Evolutionary conservation across 2,329 filamentous ascomycete genomes (phyloP).

Genomic region (Myriosclerotinia scirpicola): DNA sequence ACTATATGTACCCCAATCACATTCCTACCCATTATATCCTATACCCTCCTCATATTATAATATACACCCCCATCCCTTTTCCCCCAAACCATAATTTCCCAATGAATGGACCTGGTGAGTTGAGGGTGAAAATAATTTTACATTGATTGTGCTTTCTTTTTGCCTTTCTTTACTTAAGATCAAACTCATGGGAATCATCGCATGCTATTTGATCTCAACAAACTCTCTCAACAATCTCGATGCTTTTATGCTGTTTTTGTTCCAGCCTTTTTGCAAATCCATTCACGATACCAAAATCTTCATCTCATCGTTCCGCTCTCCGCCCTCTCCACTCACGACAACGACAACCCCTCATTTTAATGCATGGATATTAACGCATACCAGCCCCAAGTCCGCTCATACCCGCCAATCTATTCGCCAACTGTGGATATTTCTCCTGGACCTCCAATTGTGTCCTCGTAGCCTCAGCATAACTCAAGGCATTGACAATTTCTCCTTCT

Average conservation of each 20-base stretch:
- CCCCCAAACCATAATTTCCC: background rate
- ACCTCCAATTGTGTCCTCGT: slow-evolving; percentile 94
- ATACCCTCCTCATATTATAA: background rate
- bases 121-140: slow-evolving; percentile 11
- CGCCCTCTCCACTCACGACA: background rate
- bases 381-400: slow-evolving; percentile 47
- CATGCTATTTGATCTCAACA: slow-evolving; percentile 14
- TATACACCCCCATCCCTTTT: background rate
- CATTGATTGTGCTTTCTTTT: slow-evolving; percentile 16
- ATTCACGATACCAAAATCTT: slow-evolving; percentile 1
- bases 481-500: slow-evolving; percentile 93
- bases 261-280: background rate
- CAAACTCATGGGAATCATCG: slow-evolving; percentile 20
- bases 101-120: background rate
- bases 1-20: no score
- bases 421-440: slow-evolving; percentile 80
- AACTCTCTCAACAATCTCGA: background rate
- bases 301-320: background rate
- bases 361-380: slow-evolving; percentile 34
- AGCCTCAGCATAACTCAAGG: slow-evolving; percentile 93
- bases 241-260: background rate
- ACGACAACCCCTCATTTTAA: background rate
- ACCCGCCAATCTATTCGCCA: slow-evolving; percentile 68
- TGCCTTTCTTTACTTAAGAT: slow-evolving; percentile 20
- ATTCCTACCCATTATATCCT: no score